Evolutionary conservation across 108 stramenopile species (phyloP), one percentile per base, ranked within the genome.

Genomic region (Conticribra guillardii): DNA sequence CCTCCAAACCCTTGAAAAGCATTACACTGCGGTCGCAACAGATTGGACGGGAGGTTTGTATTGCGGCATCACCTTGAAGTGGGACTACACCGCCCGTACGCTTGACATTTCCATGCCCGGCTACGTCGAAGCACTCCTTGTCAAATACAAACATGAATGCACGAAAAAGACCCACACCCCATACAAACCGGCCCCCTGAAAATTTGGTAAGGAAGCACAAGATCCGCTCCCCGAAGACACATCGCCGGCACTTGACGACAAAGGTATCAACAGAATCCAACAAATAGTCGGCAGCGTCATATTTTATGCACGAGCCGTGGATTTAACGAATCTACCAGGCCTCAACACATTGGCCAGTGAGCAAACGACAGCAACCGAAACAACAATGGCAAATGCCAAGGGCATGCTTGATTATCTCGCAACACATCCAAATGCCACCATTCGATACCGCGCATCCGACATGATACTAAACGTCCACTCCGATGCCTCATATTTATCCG

Each of bases 71-170:
- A 50, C 47, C 5, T 27, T 86, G 24, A 49, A 54, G 19, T 82
- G 80, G 83, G 49, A 86, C 27, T 82, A 86, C 37, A 26, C 21
- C 14, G 32, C 33, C 2, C 46, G 79, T 1, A 47, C 41, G 21
- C 48, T 72, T 18, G 67, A 78, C 11, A 45, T 77, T 7, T 75
- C 77, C 29, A 79, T 85, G 81, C 85, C 85, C 16, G 82, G 71
- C 5, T 86, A 83, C 32, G 60, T 86, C 33, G 71, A 79, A 54
- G 60, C 60, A 51, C 63, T 67, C 5, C 48, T 86, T 5, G 45
- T 51, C 0, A 27, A 37, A n/a, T 79, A 78, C 49, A 57, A 41
- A 30, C 85, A 85, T 51, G 68, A 48, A 1, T n/a, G n/a, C n/a
- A n/a, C n/a, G n/a, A n/a, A n/a, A n/a, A n/a, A n/a, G n/a, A n/a